Evolutionary conservation across 2,329 filamentous ascomycete genomes (phyloP).

Genomic region (Ceratocystis huliohia): DNA sequence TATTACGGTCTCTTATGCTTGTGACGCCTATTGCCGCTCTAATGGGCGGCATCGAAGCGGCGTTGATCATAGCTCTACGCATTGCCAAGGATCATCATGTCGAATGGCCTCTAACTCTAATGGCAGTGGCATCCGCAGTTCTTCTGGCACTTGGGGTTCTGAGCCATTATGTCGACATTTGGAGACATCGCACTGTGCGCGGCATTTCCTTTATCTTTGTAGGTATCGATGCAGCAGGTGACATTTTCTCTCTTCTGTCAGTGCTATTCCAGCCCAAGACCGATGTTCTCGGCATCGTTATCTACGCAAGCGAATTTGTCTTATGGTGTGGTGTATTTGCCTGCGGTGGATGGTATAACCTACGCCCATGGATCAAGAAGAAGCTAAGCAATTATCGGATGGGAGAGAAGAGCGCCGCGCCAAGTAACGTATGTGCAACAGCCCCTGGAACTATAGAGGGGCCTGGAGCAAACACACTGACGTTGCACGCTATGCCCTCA

Average conservation of each 20-base stretch:
- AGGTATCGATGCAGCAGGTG: slow-evolving; percentile 54
- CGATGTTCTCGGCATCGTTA: slow-evolving; percentile 50
- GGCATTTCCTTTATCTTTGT: slow-evolving; percentile 64
- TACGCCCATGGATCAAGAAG: slow-evolving; percentile 43
- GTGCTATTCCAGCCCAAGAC: slow-evolving; percentile 47
- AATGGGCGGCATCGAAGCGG: slow-evolving; percentile 48
- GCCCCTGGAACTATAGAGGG: background rate
- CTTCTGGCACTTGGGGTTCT: slow-evolving; percentile 54
- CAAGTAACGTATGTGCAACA: background rate
- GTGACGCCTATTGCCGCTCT: slow-evolving; percentile 39
- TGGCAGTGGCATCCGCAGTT: slow-evolving; percentile 52
- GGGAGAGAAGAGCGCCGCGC: background rate
- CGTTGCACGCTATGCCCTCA: slow-evolving; percentile 40
- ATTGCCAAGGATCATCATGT: slow-evolving; percentile 33
- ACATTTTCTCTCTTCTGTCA: slow-evolving; percentile 53
- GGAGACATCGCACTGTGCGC: slow-evolving; percentile 49
- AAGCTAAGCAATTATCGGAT: slow-evolving; percentile 26
- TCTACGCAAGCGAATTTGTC: slow-evolving; percentile 52
- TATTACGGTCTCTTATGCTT: slow-evolving; percentile 36
- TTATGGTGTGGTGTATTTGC: slow-evolving; percentile 57
- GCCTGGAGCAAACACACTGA: slow-evolving; percentile 24
- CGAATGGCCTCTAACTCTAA: slow-evolving; percentile 51
- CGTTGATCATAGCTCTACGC: slow-evolving; percentile 45
- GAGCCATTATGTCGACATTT: slow-evolving; percentile 59
- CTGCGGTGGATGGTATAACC: slow-evolving; percentile 52